Conservation (phyloP, 2,329 filamentous ascomycete species). For the Dactylella cylindrospora region DNA sequence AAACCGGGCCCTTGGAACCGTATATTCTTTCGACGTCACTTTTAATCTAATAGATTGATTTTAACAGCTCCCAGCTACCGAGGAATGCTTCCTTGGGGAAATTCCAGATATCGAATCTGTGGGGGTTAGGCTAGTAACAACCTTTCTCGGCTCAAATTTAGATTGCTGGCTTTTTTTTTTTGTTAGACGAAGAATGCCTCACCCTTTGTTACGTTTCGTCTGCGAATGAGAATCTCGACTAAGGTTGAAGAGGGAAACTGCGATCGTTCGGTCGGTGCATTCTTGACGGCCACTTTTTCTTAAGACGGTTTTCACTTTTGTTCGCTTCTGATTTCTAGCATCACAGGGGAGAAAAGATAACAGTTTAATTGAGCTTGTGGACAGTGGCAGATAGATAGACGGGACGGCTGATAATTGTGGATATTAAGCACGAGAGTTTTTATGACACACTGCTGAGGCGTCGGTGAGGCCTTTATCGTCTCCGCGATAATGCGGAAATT, state of each 20-base stretch:
- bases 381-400: slow-evolving; percentile 13
- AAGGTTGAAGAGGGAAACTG: slow-evolving; percentile 36
- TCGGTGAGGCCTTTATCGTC: slow-evolving; percentile 19
- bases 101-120: slow-evolving; percentile 7
- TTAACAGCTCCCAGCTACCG: slow-evolving; percentile 12
- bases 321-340: no score
- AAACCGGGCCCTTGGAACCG: no score
- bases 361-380: neutral
- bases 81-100: slow-evolving; percentile 36
- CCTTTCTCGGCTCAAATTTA: no score
- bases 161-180: slow-evolving; percentile 8
- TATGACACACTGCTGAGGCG: slow-evolving; percentile 25
- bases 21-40: slow-evolving; percentile 15
- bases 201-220: neutral
- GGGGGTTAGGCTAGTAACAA: no score
- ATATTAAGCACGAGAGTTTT: slow-evolving; percentile 4
- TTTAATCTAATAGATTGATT: slow-evolving; percentile 16
- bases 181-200: slow-evolving; percentile 30
- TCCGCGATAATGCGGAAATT: neutral
- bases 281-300: slow-evolving; percentile 37
- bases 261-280: slow-evolving; percentile 22
- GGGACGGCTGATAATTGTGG: slow-evolving; percentile 20
- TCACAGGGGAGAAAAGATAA: no score
- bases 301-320: no score
- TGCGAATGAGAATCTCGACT: no score